Evolutionary conservation across 2,329 filamentous ascomycete species (phyloP).

Genomic region (Colletotrichum endophyticum): DNA sequence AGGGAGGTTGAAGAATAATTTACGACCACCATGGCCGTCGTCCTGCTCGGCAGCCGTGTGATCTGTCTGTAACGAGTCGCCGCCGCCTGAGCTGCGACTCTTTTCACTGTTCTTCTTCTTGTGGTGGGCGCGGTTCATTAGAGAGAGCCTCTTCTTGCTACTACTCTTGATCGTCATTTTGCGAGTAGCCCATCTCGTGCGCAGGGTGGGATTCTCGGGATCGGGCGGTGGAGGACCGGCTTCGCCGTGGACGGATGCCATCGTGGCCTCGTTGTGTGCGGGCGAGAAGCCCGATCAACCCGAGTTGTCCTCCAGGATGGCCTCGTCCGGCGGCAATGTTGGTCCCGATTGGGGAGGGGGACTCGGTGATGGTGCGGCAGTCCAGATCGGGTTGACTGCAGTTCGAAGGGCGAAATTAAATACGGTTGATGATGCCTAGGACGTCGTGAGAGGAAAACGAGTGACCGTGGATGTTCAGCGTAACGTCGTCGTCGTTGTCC

Average conservation of each 20-base stretch:
- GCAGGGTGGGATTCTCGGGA: constrained; percentile 57
- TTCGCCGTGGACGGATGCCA: constrained; percentile 25
- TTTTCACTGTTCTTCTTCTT: constrained; percentile 71
- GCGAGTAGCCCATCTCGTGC: constrained; percentile 96
- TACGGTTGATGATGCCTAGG: background rate
- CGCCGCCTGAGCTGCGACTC: constrained; percentile 56
- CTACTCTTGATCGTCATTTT: constrained; percentile 79
- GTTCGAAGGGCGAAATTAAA: background rate
- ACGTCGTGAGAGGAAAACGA: constrained; percentile 7
- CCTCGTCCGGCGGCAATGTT: constrained; percentile 30
- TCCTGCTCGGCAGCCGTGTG: constrained; percentile 36
- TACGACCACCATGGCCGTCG: constrained; percentile 53
- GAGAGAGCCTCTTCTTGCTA: constrained; percentile 78
- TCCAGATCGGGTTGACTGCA: constrained; percentile 1
- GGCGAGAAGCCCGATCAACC: constrained; percentile 40
- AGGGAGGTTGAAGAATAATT: constrained; percentile 85
- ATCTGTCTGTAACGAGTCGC: constrained; percentile 28
- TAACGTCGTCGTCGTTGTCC: constrained; percentile 13
- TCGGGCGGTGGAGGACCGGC: constrained; percentile 50
- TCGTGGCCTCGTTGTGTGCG: constrained; percentile 26
- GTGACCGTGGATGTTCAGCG: constrained; percentile 13
- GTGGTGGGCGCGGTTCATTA: constrained; percentile 78
- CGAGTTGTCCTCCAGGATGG: constrained; percentile 45
- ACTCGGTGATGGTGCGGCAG: background rate
- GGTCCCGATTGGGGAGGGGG: constrained; percentile 9